A percentile compares a stretch with the other conserved stretches of the same genome.
phyloP scores from a whole-genome alignment of 2,329 filamentous ascomycete species.

The Aspergillus thermomutatus region DNA sequence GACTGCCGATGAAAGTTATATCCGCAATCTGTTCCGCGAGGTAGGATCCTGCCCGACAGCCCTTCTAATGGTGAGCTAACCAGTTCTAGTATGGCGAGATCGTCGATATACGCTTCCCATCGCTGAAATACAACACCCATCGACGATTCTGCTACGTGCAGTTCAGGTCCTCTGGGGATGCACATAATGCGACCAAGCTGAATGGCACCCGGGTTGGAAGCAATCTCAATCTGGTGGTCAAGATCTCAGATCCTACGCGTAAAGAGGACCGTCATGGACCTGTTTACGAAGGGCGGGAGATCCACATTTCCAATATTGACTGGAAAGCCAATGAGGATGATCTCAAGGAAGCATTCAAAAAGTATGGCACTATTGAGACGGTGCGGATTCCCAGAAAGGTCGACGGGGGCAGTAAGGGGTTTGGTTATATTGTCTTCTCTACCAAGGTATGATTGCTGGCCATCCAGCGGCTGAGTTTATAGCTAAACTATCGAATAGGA shows the following conservation, averaged over 20 bases:
- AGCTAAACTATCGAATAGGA: slow-evolving; percentile 43
- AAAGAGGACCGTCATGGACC: slow-evolving; percentile 79
- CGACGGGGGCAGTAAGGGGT: slow-evolving; percentile 69
- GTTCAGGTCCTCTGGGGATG: slow-evolving; percentile 68
- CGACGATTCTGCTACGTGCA: slow-evolving; percentile 95
- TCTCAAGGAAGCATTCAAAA: slow-evolving; percentile 66
- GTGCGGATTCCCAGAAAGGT: slow-evolving; percentile 68
- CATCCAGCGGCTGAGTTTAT: neutral
- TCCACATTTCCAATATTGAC: slow-evolving; percentile 72
- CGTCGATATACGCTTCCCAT: slow-evolving; percentile 82
- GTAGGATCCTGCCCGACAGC: slow-evolving; percentile 25
- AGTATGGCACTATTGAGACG: slow-evolving; percentile 71
- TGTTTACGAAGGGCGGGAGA: slow-evolving; percentile 79
- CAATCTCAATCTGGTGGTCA: slow-evolving; percentile 66
- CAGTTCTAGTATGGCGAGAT: slow-evolving; percentile 67
- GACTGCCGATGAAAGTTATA: slow-evolving; percentile 46
- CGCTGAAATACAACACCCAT: slow-evolving; percentile 80
- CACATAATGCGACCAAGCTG: slow-evolving; percentile 68
- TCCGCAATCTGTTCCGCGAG: slow-evolving; percentile 57
- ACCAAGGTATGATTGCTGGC: slow-evolving; percentile 49
- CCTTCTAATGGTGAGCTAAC: slow-evolving; percentile 10
- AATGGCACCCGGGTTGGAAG: slow-evolving; percentile 68
- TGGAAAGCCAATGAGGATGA: slow-evolving; percentile 63
- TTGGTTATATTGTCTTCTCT: slow-evolving; percentile 74
- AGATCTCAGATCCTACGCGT: slow-evolving; percentile 76